Evolutionary conservation across 2,329 filamentous ascomycete species (phyloP), one percentile per base, ranked within the genome.

Genomic region (Ascosphaera pollenicola): DNA sequence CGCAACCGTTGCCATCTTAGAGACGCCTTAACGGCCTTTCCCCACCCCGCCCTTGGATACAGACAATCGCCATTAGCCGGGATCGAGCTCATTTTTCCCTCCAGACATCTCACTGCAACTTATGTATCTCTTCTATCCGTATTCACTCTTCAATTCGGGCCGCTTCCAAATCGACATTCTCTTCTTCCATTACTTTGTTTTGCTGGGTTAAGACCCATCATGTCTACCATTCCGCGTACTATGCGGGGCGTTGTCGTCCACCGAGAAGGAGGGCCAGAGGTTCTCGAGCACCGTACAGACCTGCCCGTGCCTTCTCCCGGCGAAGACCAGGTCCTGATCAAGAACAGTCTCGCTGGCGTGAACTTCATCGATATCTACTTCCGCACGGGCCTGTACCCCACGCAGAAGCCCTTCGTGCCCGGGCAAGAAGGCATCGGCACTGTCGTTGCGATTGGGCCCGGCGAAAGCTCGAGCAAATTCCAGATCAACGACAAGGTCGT

Each of bases 341-440:
- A 77, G 58, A 92, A 92, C 57, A 71, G 76, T 45, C 79, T 70
- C 53, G 66, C 78, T 37, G 85, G 84, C 43, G 64, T 93, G 44
- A 93, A 93, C 60, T 93, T 70, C 60, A 91, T 93, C 51, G 85
- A 93, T 58, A 92, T 70, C 31, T 92, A 93, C 61, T 91, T 85
- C 69, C 82, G 85, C 54, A 73, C 69, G 10, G 85, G 85, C 8
- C 70, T 92, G 38, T 93, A 93, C 64, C 62, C 74, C 1, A 67
- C 78, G 1, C 54, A 61, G 2, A 73, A 79, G 48, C 85, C 84
- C 3, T 69, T 79, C 49, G 74, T 76, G 38, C 75, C 87, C 16
- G 84, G 85, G 44, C 76, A 78, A 49, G 85, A 94, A 62, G 80
- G 68, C 42, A 69, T 73, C 42, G 84, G 85, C 43, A 73, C 68